Conservation (phyloP, 257 asterid genomes). For the Lithospermum erythrorhizon region DNA sequence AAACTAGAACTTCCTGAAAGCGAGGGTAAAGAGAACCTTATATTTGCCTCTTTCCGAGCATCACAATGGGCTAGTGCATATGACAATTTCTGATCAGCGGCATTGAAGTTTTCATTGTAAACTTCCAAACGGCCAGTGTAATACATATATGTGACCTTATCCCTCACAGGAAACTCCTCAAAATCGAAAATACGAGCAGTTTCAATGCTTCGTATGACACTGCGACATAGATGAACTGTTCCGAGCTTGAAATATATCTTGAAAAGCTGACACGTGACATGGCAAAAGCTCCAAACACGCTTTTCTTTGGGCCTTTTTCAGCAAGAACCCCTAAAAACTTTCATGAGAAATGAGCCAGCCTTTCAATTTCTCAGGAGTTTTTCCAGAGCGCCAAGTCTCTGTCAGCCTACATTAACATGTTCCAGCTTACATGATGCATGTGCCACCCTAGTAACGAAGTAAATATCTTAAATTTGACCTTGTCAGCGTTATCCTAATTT, state of each 20-base stretch:
- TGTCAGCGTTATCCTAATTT: conserved; percentile 87
- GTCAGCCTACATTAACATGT: conserved; percentile 66
- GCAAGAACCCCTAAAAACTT: conserved; percentile 94
- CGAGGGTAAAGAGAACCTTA: conserved; percentile 38
- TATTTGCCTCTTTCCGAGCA: conserved; percentile 54
- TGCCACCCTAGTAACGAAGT: background rate
- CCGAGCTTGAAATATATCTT: conserved; percentile 94
- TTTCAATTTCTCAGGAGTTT: conserved; percentile 83
- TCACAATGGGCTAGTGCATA: conserved; percentile 68
- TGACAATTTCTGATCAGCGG: conserved; percentile 91
- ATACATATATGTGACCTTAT: conserved; percentile 96
- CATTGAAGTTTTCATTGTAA: conserved; percentile 82
- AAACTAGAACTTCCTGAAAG: conserved; percentile 2
- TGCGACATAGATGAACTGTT: conserved; percentile 83
- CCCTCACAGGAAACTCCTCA: conserved; percentile 91
- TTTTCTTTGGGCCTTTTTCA: conserved; percentile 90
- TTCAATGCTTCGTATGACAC: conserved; percentile 94
- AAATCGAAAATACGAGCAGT: conserved; percentile 89
- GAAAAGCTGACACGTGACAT: conserved; percentile 89
- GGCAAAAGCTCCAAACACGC: conserved; percentile 89
- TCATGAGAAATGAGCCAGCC: conserved; percentile 98
- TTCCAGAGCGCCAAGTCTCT: conserved; percentile 75
- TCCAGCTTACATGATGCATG: conserved; percentile 7
- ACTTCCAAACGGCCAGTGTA: conserved; percentile 97
- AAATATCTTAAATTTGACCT: conserved; percentile 33